Percentiles rank a stretch among this genome's conserved stretches.
Conservation (phyloP, 352 stramenopile species). For the Saprolegnia diclina region DNA sequence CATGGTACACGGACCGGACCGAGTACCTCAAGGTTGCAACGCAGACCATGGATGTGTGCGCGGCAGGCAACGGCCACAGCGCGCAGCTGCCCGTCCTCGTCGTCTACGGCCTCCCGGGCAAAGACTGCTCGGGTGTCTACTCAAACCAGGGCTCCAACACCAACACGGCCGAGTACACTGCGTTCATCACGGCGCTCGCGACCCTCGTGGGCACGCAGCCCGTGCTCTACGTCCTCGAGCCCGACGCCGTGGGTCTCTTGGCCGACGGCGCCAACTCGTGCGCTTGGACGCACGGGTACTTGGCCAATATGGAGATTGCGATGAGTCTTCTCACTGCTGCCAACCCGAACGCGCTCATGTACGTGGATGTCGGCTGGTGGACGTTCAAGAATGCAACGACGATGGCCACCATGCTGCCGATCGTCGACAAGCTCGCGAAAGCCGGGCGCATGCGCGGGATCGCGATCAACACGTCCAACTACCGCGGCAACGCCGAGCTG, state of each 20-base stretch:
- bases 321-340: slow-evolving; percentile 40
- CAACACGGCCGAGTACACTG: slow-evolving; percentile 22
- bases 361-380: slow-evolving; percentile 64
- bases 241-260: slow-evolving; percentile 49
- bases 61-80: slow-evolving; percentile 1
- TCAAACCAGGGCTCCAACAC: slow-evolving; percentile 23
- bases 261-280: slow-evolving; percentile 38
- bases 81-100: slow-evolving; percentile 26
- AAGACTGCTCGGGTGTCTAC: slow-evolving; percentile 25
- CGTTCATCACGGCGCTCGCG: slow-evolving; percentile 23
- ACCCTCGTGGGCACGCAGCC: slow-evolving; percentile 41
- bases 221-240: slow-evolving; percentile 61
- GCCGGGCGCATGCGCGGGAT: slow-evolving; percentile 30
- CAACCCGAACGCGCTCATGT: slow-evolving; percentile 54
- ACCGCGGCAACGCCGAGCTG: slow-evolving; percentile 26
- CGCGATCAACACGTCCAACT: slow-evolving; percentile 30
- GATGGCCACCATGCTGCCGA: slow-evolving; percentile 38
- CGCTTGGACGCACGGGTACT: slow-evolving; percentile 38
- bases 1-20: slow-evolving; percentile 52
- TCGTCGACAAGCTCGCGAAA: slow-evolving; percentile 34
- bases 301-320: slow-evolving; percentile 46
- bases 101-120: slow-evolving; percentile 28
- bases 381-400: slow-evolving; percentile 34
- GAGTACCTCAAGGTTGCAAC: slow-evolving; percentile 34
- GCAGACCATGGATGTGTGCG: not conserved